These are phyloP conservation scores for Ajuga reptans DNA, from an alignment of 305 asterid genomes.

Conservation along the genomic window DNA sequence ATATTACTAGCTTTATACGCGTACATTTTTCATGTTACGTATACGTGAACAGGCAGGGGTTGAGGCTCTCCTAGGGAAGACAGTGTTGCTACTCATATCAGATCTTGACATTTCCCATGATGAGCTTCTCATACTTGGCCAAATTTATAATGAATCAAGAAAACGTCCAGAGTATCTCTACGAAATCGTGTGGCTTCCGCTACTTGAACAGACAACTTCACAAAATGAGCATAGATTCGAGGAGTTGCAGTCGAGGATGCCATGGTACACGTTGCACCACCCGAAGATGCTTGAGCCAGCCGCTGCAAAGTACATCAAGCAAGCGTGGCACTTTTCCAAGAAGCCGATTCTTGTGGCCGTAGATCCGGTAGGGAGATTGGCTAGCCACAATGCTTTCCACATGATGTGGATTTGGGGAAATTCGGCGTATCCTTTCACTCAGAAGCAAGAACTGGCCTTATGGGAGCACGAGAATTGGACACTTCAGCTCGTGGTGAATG, in stretches of 20 bases:
- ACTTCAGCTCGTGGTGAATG: slow-evolving; percentile 49
- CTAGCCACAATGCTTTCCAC: slow-evolving; percentile 51
- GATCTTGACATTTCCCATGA: slow-evolving; percentile 55
- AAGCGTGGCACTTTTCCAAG: slow-evolving; percentile 57
- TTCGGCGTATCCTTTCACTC: slow-evolving; percentile 59
- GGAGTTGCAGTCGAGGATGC: slow-evolving; percentile 49
- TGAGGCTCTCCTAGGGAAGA: slow-evolving; percentile 55
- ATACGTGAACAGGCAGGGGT: slow-evolving; percentile 39
- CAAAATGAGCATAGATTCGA: slow-evolving; percentile 36
- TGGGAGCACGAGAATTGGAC: slow-evolving; percentile 68
- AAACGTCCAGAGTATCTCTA: slow-evolving; percentile 40
- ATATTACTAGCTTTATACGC: background rate
- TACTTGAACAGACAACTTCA: slow-evolving; percentile 29
- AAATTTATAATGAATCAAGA: slow-evolving; percentile 43
- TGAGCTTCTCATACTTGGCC: slow-evolving; percentile 48
- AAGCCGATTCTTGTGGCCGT: slow-evolving; percentile 62
- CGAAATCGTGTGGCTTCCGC: slow-evolving; percentile 80
- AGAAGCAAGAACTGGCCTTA: slow-evolving; percentile 38
- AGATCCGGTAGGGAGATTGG: slow-evolving; percentile 65
- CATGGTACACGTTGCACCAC: slow-evolving; percentile 65
- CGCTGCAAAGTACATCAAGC: slow-evolving; percentile 48
- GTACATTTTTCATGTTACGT: background rate
- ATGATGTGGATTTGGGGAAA: slow-evolving; percentile 89
- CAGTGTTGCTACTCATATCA: slow-evolving; percentile 60
- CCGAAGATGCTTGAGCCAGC: slow-evolving; percentile 63